Evolutionary conservation across 2,329 filamentous ascomycete genomes (phyloP).

Genomic region (Drechslera avenae): DNA sequence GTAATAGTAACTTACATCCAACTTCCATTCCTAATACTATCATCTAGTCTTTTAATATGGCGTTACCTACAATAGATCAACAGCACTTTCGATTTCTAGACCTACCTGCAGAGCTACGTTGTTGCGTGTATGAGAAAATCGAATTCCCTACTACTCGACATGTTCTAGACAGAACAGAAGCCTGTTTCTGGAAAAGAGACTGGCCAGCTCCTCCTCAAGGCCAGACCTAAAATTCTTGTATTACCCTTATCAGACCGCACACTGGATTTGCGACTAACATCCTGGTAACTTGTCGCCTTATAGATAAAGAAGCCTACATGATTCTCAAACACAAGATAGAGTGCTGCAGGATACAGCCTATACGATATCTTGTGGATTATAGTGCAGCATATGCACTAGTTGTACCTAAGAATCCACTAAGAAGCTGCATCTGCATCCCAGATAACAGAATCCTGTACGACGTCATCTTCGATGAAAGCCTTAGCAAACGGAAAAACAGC

Average conservation of each 20-base stretch:
- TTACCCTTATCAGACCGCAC: slow-evolving; percentile 14
- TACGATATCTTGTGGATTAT: slow-evolving; percentile 20
- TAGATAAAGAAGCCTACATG: slow-evolving; percentile 14
- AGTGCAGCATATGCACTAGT: slow-evolving; percentile 17
- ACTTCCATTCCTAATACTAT: neutral
- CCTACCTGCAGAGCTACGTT: slow-evolving; percentile 17
- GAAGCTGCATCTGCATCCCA: slow-evolving; percentile 12
- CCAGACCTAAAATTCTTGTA: slow-evolving; percentile 10
- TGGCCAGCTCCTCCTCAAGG: slow-evolving; percentile 12
- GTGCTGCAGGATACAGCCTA: slow-evolving; percentile 7
- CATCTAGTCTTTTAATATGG: slow-evolving; percentile 5
- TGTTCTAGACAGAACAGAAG: slow-evolving; percentile 10
- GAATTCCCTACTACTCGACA: slow-evolving; percentile 12
- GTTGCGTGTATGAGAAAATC: slow-evolving; percentile 12
- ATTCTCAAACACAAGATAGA: slow-evolving; percentile 16
- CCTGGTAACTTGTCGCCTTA: slow-evolving; percentile 12
- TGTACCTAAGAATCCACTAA: neutral
- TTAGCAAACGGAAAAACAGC: too few relatives aligned
- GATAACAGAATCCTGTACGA: too few relatives aligned
- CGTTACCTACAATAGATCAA: neutral
- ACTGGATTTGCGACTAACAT: too few relatives aligned
- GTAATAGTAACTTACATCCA: neutral
- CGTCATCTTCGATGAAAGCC: too few relatives aligned
- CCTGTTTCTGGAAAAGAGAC: neutral
- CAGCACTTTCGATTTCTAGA: slow-evolving; percentile 14